Base-by-base conservation (phyloP, 768 basidiomycete genomes). In the Xerocomellus intermedius region DNA sequence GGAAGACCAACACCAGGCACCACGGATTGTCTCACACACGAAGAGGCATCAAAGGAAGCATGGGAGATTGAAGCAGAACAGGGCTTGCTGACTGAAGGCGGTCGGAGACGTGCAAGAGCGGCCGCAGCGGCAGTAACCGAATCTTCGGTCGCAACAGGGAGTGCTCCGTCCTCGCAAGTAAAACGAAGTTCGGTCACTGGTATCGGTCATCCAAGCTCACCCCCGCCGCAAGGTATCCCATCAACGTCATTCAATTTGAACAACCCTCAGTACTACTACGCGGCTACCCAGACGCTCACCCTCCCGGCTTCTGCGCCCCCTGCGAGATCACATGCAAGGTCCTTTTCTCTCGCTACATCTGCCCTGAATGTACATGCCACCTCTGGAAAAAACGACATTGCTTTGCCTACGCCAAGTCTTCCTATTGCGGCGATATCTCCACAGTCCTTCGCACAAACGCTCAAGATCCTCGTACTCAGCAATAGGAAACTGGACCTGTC, bases 11-110 rank as follows among this genome's bases (percentile, higher is more conserved):
- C 37, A 22, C 33, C 56, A 39, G 24, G 32, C 28, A n/a, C 37
- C 13, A 6, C 17, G n/a, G 42, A 54, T 41, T 51, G 9, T 36
- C 44, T 9, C 32, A 37, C 49, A 17, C 54, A 19, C 28, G 52
- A 64, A 48, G 77, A 74, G 41, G 69, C 78, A 0, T 63, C 75
- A 12, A 90, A 87, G 63, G 90, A 91, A 63, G 67, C 77, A n/a
- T 91, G 89, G 89, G 90, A 91, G 60, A 77, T 87, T 30, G 88
- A 89, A 55, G 87, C 86, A 1, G 88, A 91, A 63, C 84, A 84
- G 55, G 88, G 87, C 1, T 66, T 91, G 45, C 64, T 86, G 30
- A 88, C 88, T 0, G 91, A 91, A 61, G 90, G 87, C 19, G 87
- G 84, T 17, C 81, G 79, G 60, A 74, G 88, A 35, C 79, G 86